These are phyloP conservation scores for Aureobasidium leucospermi DNA, from an alignment of 2,329 filamentous ascomycete species.

Conservation along the genomic window DNA sequence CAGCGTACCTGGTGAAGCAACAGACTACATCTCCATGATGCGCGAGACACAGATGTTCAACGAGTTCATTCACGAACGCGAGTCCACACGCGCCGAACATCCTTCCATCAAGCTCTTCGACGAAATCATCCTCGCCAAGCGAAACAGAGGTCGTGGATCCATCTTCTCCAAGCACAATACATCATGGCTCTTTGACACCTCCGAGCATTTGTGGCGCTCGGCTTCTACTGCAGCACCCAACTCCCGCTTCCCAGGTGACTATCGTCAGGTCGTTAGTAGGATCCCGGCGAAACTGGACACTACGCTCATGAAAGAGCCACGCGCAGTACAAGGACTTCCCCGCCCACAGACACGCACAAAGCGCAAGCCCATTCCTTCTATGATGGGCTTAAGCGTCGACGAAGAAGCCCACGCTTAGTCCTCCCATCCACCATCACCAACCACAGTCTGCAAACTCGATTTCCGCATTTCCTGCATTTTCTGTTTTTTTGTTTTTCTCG, in stretches of 20 bases:
- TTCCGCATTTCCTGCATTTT: background rate
- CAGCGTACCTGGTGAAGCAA: slow-evolving; percentile 57
- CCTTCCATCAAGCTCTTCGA: slow-evolving; percentile 70
- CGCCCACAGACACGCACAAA: slow-evolving; percentile 43
- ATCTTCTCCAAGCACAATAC: slow-evolving; percentile 56
- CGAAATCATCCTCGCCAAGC: slow-evolving; percentile 75
- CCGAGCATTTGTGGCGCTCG: slow-evolving; percentile 72
- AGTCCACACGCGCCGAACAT: slow-evolving; percentile 55
- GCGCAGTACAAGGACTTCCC: slow-evolving; percentile 83
- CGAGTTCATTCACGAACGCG: slow-evolving; percentile 77
- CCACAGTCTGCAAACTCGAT: background rate
- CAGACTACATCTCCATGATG: slow-evolving; percentile 55
- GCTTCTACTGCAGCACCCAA: slow-evolving; percentile 51
- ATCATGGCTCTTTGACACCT: slow-evolving; percentile 62
- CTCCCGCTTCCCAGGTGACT: slow-evolving; percentile 48
- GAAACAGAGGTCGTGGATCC: slow-evolving; percentile 57
- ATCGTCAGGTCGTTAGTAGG: slow-evolving; percentile 45
- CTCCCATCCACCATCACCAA: background rate
- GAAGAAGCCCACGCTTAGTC: background rate
- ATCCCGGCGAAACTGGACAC: slow-evolving; percentile 79
- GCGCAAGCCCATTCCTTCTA: slow-evolving; percentile 42
- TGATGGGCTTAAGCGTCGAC: slow-evolving; percentile 25
- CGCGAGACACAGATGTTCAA: slow-evolving; percentile 67
- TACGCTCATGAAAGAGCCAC: slow-evolving; percentile 82
- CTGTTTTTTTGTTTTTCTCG: background rate